Conservation (phyloP, 441 rosid genomes). For the Macaranga tanarius region DNA sequence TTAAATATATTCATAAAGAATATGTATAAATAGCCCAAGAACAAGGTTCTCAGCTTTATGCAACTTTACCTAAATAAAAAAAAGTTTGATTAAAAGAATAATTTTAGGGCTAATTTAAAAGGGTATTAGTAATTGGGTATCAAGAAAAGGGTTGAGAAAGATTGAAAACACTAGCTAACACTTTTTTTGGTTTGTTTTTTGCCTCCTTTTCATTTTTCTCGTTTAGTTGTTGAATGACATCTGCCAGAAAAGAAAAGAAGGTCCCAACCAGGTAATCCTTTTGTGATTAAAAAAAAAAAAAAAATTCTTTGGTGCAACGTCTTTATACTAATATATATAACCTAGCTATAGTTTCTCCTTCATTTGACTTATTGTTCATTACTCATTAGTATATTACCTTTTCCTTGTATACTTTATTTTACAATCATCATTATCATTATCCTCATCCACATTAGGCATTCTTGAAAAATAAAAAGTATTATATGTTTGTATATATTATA, state of each 20-base stretch:
- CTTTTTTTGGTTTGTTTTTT: conserved; percentile 11
- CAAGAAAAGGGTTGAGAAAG: conserved; percentile 24
- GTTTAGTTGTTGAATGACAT: conserved; percentile 56
- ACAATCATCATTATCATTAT: conserved; percentile 24
- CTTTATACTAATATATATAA: not conserved
- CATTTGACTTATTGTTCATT: conserved; percentile 36
- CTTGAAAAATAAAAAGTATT: not conserved
- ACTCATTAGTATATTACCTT: not conserved
- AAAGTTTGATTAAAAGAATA: conserved; percentile 27
- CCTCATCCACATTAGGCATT: conserved; percentile 21
- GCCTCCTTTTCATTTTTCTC: conserved; percentile 6
- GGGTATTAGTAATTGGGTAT: conserved; percentile 23
- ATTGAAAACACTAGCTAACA: conserved; percentile 14
- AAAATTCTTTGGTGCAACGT: not conserved
- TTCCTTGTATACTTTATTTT: not conserved
- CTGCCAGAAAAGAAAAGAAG: conserved; percentile 65
- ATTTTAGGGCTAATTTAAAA: conserved; percentile 23
- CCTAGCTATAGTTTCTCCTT: conserved; percentile 14
- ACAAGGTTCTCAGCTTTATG: conserved; percentile 45
- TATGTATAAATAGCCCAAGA: conserved; percentile 12
- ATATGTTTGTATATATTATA: not conserved
- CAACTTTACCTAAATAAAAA: conserved; percentile 28
- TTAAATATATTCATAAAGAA: not conserved
- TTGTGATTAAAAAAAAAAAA: not conserved
- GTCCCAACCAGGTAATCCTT: conserved; percentile 28